Base-by-base conservation (phyloP, 345 rosid species). In the Clausena lansium region DNA sequence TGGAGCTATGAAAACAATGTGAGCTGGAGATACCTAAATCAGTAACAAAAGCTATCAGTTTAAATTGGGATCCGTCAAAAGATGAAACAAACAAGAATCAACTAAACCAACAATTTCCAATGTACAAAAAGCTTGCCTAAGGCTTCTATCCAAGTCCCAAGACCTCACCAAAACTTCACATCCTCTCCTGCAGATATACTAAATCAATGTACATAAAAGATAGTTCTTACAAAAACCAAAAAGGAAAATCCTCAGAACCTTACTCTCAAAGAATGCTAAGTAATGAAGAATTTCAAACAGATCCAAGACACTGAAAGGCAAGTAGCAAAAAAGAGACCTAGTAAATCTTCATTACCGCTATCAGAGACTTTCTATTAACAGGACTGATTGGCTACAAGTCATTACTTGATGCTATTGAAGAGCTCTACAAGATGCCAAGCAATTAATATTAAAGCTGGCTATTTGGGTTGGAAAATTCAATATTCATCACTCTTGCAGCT, bases 1-100 rank as follows among this genome's bases (percentile, higher is more conserved):
- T 28, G 45, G 52, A 69, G 70, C 25, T 39, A 70, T 70, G 45
- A 69, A 54, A 62, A 61, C 59, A 65, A 75, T 33, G 47, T 67
- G 47, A 14, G 20, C 13, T 32, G 69, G 54, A 71, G 69, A 25
- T 25, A 33, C 64, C 54, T 30, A 39, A 60, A 79, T 39, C 33
- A 38, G 41, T 39, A 39, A 58, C 50, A 25, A 52, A 30, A 75
- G 77, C 76, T 74, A 39, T 9, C 9, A 25, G 41, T 61, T 61
- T 24, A 45, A 20, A 62, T 9, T 50, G 1, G 55, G 36, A 59
- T 24, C 24, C 13, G 38, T 7, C 27, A 38, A 45, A 39, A 7
- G 41, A 22, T 36, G 38, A 59, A 58, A 19, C 54, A 57, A 39
- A 24, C 38, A 58, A 60, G 50, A 35, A 58, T 35, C 54, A 15